phyloP scores from a whole-genome alignment of 345 rosid genomes.

The Xanthoceras sorbifolium region DNA sequence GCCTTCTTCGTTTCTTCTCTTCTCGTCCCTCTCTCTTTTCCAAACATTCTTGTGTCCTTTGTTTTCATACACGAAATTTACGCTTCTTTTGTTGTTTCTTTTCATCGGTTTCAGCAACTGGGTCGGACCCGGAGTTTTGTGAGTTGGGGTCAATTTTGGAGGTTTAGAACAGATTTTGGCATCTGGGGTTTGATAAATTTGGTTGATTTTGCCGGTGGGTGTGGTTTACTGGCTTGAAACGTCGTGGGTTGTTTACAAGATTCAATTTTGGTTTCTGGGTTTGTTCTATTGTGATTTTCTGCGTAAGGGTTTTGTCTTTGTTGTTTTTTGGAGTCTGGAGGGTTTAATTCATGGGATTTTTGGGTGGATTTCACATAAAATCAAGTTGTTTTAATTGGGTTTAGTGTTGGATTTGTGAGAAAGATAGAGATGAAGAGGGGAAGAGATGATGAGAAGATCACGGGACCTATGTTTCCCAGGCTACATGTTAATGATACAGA shows the following conservation, averaged over 20 bases:
- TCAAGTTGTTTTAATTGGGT: constrained; percentile 10
- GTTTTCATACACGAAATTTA: neutral
- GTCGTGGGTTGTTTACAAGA: constrained; percentile 1
- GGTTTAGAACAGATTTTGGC: constrained; percentile 7
- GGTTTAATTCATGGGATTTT: constrained; percentile 17
- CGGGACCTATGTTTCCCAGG: constrained; percentile 89
- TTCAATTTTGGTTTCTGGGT: neutral
- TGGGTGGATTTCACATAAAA: constrained; percentile 2
- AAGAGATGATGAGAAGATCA: constrained; percentile 65
- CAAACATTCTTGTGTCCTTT: neutral
- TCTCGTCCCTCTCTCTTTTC: neutral
- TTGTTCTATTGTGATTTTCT: constrained; percentile 9
- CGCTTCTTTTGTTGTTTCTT: neutral
- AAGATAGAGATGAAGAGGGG: constrained; percentile 63
- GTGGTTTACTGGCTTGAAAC: neutral
- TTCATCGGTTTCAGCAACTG: neutral
- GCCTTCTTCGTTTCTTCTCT: neutral
- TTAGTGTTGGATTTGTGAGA: constrained; percentile 18
- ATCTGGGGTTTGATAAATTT: constrained; percentile 16
- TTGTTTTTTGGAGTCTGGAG: neutral
- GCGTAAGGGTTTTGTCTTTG: neutral
- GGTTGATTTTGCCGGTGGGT: constrained; percentile 10
- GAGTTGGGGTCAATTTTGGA: neutral
- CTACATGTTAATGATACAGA: constrained; percentile 90
- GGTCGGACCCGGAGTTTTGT: neutral